Base-by-base conservation (phyloP, 352 stramenopile species). In the Phytophthora cryptogea region DNA sequence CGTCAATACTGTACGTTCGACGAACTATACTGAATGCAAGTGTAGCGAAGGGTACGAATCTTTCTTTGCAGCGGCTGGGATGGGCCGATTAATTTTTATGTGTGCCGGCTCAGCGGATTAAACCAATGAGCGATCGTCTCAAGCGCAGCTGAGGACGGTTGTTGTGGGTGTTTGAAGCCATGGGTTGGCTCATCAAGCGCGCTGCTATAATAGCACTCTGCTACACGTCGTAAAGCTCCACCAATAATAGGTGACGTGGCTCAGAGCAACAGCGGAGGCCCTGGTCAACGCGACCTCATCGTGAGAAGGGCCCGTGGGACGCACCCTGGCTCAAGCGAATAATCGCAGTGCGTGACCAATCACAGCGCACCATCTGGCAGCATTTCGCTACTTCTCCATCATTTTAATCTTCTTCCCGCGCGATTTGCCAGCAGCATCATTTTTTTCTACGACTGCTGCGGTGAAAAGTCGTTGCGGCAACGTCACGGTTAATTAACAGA, bases 71-170 rank as follows among this genome's bases (percentile, higher is more conserved):
- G 50, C 37, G 30, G 30, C 16, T 56, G 37, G 37, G 23, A 56
- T 55, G 48, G 20, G 48, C 48, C 10, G 37, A 48, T 65, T 65
- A 65, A 65, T 65, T 46, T 56, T 33, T 48, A 23, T 23, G 30
- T 45, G 58, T 23, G 53, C 58, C 60, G 58, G 58, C 58, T 66
- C 58, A 66, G 50, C 28, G 30, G 51, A 66, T 61, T 66, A 57
- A 56, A 41, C 5, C 10, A 44, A 26, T 26, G 20, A 23, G 20
- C 20, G 20, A 23, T 23, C 20, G 20, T 23, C 20, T 23, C 20
- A 23, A 23, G 20, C 20, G 20, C 20, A 23, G 20, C 20, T 23
- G 20, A 23, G 20, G 20, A 23, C 2, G 20, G 20, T 23, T 23
- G 20, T 23, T 23, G 20, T 23, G 20, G 20, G 20, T 23, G 20